A percentile compares a stretch with the other conserved stretches of the same genome.
phyloP scores from a whole-genome alignment of 768 basidiomycete genomes.

The Auriscalpium microsporum region DNA sequence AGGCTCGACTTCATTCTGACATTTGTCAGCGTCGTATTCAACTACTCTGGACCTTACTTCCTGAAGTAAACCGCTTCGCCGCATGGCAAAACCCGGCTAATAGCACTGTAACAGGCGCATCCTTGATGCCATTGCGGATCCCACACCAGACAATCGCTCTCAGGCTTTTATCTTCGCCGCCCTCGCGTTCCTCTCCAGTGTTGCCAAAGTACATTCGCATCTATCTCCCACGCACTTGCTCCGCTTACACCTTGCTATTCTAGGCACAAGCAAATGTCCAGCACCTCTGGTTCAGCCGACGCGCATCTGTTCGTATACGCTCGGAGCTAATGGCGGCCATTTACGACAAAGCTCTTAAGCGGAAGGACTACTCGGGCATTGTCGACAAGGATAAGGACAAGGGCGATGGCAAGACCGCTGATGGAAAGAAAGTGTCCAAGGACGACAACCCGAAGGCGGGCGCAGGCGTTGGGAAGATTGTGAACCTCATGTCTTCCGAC shows the following conservation, averaged over 20 bases:
- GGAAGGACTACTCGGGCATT: constrained; percentile 78
- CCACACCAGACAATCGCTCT: constrained; percentile 42
- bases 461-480: constrained; percentile 84
- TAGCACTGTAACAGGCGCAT: constrained; percentile 31
- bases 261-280: constrained; percentile 50
- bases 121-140: constrained; percentile 47
- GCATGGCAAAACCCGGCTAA: not conserved
- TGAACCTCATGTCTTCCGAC: constrained; percentile 82
- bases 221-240: not conserved
- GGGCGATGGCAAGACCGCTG: constrained; percentile 28
- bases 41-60: constrained; percentile 80
- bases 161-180: constrained; percentile 73
- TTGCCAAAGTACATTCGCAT: constrained; percentile 38
- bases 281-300: constrained; percentile 74
- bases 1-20: constrained; percentile 60
- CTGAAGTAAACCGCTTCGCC: constrained; percentile 37
- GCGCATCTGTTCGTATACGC: constrained; percentile 65
- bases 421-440: constrained; percentile 20
- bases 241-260: not conserved
- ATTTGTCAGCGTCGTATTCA: constrained; percentile 59
- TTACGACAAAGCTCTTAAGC: constrained; percentile 80
- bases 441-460: constrained; percentile 55
- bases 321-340: constrained; percentile 78
- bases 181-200: constrained; percentile 56
- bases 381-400: constrained; percentile 42